Conservation (phyloP, 345 rosid genomes). For the Microthlaspi erraticum region DNA sequence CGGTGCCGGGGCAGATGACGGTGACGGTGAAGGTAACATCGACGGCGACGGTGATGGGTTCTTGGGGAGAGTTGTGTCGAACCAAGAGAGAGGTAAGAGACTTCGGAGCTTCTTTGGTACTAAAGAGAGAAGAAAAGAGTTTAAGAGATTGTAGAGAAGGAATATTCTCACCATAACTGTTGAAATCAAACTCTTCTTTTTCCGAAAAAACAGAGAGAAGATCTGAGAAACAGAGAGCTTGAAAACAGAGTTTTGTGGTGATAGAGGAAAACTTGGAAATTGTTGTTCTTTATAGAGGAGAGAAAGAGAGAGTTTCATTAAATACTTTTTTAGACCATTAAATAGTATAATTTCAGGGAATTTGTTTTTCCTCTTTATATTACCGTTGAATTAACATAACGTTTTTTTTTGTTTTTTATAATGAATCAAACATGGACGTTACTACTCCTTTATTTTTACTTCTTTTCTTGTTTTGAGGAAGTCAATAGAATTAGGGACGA, state of each 20-base stretch:
- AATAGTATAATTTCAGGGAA: not conserved
- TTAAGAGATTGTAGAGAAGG: conserved; percentile 39
- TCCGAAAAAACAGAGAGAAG: conserved; percentile 26
- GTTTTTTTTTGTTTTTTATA: too few relatives aligned
- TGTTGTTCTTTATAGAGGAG: conserved; percentile 18
- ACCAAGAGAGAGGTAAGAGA: conserved; percentile 46
- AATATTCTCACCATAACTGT: conserved; percentile 45
- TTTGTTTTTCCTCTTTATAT: conserved; percentile 1
- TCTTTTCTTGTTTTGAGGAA: not conserved
- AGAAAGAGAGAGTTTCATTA: conserved; percentile 6
- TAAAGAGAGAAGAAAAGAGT: conserved; percentile 42
- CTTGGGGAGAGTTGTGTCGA: conserved; percentile 37
- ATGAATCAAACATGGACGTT: conserved; percentile 7
- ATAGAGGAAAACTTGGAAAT: conserved; percentile 27
- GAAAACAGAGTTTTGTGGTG: conserved; percentile 39
- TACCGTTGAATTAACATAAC: conserved; percentile 24
- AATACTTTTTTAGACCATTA: not conserved
- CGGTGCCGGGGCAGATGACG: not conserved
- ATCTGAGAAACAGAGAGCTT: conserved; percentile 15
- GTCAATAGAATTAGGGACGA: conserved; percentile 2
- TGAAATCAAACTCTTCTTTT: conserved; percentile 14
- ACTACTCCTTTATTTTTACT: not conserved
- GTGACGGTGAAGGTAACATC: conserved; percentile 25
- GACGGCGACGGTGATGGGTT: conserved; percentile 26
- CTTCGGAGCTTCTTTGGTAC: conserved; percentile 39